Evolutionary conservation across 768 basidiomycete genomes (phyloP).

Genomic region (Serendipita indica): DNA sequence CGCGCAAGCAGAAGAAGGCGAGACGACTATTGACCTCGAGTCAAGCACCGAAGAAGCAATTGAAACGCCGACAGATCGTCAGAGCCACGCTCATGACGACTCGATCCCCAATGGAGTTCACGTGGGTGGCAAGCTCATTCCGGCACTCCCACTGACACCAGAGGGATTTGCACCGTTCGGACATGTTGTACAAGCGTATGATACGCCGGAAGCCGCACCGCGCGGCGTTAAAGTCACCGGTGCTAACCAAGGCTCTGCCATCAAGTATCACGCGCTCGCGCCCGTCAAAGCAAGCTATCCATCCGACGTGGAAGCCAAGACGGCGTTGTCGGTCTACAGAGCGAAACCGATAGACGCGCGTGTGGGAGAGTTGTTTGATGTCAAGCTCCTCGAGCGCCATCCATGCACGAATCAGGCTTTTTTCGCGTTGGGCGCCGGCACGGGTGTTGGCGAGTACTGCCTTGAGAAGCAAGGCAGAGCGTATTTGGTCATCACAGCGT

Average conservation of each 20-base stretch:
- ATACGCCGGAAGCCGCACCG: conserved; percentile 47
- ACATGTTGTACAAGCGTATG: conserved; percentile 79
- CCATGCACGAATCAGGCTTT: conserved; percentile 83
- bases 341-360: conserved; percentile 46
- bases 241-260: conserved; percentile 82
- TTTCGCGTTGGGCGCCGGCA: conserved; percentile 67
- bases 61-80: not conserved
- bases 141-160: conserved; percentile 57
- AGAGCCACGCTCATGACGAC: not conserved
- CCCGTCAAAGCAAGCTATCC: conserved; percentile 57
- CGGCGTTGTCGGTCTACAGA: conserved; percentile 72
- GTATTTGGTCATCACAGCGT: conserved; percentile 79
- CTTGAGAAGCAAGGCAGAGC: conserved; percentile 33
- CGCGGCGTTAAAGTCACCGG: conserved; percentile 55
- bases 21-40: not conserved
- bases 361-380: conserved; percentile 33
- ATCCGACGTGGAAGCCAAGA: conserved; percentile 34
- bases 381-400: conserved; percentile 79
- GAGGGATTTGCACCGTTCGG: conserved; percentile 85
- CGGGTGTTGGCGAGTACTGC: conserved; percentile 28
- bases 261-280: conserved; percentile 85
- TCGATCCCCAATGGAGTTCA: not conserved
- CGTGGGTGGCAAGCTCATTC: conserved; percentile 23
- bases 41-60: not conserved
- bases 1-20: conserved; percentile 18